phyloP scores from a whole-genome alignment of 306 rosid genomes.

The Comarum palustre region DNA sequence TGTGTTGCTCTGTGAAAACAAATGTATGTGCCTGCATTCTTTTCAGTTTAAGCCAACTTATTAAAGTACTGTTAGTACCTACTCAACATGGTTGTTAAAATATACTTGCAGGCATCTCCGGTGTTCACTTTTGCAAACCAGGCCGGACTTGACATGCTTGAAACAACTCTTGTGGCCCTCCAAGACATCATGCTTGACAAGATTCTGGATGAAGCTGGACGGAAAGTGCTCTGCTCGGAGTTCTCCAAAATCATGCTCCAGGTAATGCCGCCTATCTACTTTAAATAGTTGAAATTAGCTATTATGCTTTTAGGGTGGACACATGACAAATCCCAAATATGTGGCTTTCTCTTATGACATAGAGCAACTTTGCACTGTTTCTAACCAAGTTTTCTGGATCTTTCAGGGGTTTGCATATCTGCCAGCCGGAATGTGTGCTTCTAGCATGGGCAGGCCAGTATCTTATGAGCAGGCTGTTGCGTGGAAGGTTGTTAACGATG shows the following conservation, averaged over 20 bases:
- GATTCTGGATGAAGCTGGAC: slow-evolving; percentile 82
- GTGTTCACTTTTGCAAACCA: slow-evolving; percentile 92
- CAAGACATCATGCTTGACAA: slow-evolving; percentile 95
- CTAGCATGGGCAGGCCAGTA: slow-evolving; percentile 88
- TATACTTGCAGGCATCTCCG: slow-evolving; percentile 68
- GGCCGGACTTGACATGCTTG: slow-evolving; percentile 97
- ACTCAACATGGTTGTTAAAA: background rate
- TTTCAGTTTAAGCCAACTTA: background rate
- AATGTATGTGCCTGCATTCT: slow-evolving; percentile 36
- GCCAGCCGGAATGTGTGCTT: slow-evolving; percentile 74
- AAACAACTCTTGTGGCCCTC: slow-evolving; percentile 90
- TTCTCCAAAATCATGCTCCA: slow-evolving; percentile 96
- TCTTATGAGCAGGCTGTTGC: slow-evolving; percentile 86
- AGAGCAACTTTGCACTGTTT: background rate
- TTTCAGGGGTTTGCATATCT: slow-evolving; percentile 79
- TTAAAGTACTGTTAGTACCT: background rate
- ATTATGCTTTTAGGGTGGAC: background rate
- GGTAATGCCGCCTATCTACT: slow-evolving; percentile 31
- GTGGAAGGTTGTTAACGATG: slow-evolving; percentile 89
- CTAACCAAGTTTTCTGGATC: background rate
- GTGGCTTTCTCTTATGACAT: background rate
- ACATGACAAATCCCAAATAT: background rate
- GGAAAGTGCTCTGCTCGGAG: slow-evolving; percentile 82
- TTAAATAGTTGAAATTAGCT: background rate
- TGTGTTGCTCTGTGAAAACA: slow-evolving; percentile 90